These are phyloP conservation scores for Xylaria longipes DNA, from an alignment of 495 filamentous ascomycete species.

Conservation along the genomic window DNA sequence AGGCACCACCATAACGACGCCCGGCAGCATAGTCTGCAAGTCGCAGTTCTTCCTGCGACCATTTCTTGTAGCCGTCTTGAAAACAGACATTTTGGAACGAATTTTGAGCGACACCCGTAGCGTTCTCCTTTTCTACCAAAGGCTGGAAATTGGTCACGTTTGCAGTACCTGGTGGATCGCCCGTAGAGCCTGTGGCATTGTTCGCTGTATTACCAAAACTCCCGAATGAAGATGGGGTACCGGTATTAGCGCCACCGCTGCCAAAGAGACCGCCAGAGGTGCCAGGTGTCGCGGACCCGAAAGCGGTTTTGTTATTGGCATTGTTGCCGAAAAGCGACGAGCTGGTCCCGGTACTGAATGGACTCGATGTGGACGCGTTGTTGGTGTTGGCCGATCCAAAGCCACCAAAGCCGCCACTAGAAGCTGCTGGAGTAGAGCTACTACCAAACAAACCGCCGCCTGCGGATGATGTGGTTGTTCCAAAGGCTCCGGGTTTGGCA, in stretches of 20 bases:
- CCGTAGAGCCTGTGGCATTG: slow-evolving; percentile 47
- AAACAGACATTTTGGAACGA: slow-evolving; percentile 89
- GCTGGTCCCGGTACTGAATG: slow-evolving; percentile 52
- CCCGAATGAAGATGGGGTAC: slow-evolving; percentile 52
- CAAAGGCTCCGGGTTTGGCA: slow-evolving; percentile 45
- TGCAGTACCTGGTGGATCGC: slow-evolving; percentile 72
- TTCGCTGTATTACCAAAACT: slow-evolving; percentile 45
- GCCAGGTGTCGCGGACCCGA: slow-evolving; percentile 53
- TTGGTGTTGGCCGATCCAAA: slow-evolving; percentile 57
- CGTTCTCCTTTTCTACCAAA: slow-evolving; percentile 80
- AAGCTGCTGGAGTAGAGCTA: slow-evolving; percentile 39
- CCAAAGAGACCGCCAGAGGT: slow-evolving; percentile 59
- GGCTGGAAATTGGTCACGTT: slow-evolving; percentile 72
- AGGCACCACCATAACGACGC: slow-evolving; percentile 77
- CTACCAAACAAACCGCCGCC: slow-evolving; percentile 38
- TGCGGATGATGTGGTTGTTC: slow-evolving; percentile 32
- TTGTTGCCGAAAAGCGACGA: slow-evolving; percentile 47
- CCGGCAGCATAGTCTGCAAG: slow-evolving; percentile 90
- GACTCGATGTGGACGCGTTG: slow-evolving; percentile 50
- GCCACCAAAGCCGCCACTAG: slow-evolving; percentile 42
- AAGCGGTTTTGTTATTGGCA: slow-evolving; percentile 41
- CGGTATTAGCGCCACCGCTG: slow-evolving; percentile 33
- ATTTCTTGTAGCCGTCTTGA: slow-evolving; percentile 84
- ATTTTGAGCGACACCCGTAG: slow-evolving; percentile 58
- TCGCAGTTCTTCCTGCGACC: slow-evolving; percentile 88